Percentiles rank a stretch among this genome's conserved stretches.
phyloP scores from a whole-genome alignment of 2,329 filamentous ascomycete genomes.

The Gyromitra esculenta region DNA sequence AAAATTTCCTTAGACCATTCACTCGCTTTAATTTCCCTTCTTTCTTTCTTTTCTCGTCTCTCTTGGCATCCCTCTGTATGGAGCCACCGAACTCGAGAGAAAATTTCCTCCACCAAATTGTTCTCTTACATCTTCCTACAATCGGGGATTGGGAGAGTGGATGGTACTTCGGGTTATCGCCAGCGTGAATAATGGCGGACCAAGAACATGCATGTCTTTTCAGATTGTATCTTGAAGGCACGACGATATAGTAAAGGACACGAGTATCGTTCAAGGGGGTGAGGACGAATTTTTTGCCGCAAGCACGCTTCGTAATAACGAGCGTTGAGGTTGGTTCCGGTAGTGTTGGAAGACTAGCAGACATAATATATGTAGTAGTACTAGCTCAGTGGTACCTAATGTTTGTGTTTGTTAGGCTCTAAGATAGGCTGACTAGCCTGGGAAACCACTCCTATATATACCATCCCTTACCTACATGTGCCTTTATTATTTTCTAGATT shows the following conservation, averaged over 20 bases:
- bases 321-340: constrained; percentile 26
- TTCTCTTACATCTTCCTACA: constrained; percentile 36
- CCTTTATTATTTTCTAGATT: background rate
- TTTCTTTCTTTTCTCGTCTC: constrained; percentile 35
- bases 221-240: constrained; percentile 34
- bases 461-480: background rate
- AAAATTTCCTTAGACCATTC: constrained; percentile 37
- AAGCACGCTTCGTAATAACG: constrained; percentile 35
- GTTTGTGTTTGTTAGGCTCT: background rate
- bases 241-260: constrained; percentile 49
- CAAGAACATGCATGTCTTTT: constrained; percentile 9
- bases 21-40: constrained; percentile 6
- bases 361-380: constrained; percentile 19
- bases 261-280: constrained; percentile 14
- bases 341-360: constrained; percentile 7
- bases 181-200: constrained; percentile 41
- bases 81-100: constrained; percentile 42
- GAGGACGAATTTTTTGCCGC: constrained; percentile 37
- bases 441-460: constrained; percentile 28
- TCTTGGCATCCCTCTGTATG: constrained; percentile 42
- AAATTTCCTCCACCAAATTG: constrained; percentile 33
- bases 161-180: constrained; percentile 48
- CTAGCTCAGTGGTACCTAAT: background rate
- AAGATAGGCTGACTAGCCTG: background rate
- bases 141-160: constrained; percentile 38